Percentiles rank a stretch among this genome's conserved stretches.
Evolutionary conservation across 176 grass and related monocot genomes (phyloP).

Genomic region (Cocos nucifera): DNA sequence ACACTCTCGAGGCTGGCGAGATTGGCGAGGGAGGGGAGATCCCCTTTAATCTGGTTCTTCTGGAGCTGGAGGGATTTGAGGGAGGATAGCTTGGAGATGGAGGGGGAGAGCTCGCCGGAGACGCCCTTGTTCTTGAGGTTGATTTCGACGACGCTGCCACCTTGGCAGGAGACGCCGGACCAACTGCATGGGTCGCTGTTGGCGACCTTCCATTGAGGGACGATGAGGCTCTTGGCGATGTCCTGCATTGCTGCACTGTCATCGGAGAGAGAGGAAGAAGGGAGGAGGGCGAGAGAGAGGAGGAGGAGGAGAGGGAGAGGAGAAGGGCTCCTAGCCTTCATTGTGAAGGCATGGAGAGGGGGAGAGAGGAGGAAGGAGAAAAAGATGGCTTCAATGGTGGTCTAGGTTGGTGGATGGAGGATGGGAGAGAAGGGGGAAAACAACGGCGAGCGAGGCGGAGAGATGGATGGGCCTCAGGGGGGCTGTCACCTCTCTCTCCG

Average conservation of each 20-base stretch:
- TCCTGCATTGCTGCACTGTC: slow-evolving; percentile 51
- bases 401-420: no score
- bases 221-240: slow-evolving; percentile 39
- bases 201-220: slow-evolving; percentile 24
- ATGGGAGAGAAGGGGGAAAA: no score
- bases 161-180: slow-evolving; percentile 19
- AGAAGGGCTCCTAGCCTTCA: slow-evolving; percentile 27
- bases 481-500: no score
- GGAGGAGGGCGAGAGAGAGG: neutral
- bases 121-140: slow-evolving; percentile 31
- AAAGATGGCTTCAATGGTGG: neutral
- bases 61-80: slow-evolving; percentile 53
- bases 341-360: slow-evolving; percentile 20
- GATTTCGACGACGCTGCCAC: slow-evolving; percentile 44
- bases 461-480: no score
- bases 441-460: no score
- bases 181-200: slow-evolving; percentile 31
- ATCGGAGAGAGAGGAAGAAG: slow-evolving; percentile 21
- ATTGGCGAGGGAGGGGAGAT: slow-evolving; percentile 37
- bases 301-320: slow-evolving; percentile 9
- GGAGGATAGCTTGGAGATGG: slow-evolving; percentile 43
- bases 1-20: slow-evolving; percentile 39
- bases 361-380: slow-evolving; percentile 10
- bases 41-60: slow-evolving; percentile 40
- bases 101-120: slow-evolving; percentile 37